A percentile compares a stretch with the other conserved stretches of the same genome.
Conservation (phyloP, 2,329 filamentous ascomycete genomes). For the Penicillium sp. region DNA sequence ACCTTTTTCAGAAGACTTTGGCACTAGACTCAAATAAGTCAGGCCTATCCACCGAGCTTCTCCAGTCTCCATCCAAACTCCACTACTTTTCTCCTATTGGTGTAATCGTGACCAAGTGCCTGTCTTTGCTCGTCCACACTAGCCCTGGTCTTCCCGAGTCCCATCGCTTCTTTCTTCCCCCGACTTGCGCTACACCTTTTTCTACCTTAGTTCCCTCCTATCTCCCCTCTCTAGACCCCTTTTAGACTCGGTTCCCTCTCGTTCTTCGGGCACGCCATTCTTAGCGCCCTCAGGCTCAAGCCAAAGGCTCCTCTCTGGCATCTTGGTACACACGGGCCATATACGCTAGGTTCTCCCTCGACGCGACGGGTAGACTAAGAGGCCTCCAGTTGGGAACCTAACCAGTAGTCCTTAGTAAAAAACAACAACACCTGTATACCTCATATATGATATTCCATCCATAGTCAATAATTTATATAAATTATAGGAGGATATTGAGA, state of each 20-base stretch:
- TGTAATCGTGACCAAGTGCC: not conserved
- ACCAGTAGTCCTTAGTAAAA: conserved; percentile 15
- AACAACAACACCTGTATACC: conserved; percentile 14
- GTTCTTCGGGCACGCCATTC: conserved; percentile 38
- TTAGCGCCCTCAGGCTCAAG: conserved; percentile 11
- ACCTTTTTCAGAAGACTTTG: conserved; percentile 13
- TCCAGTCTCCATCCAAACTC: conserved; percentile 5
- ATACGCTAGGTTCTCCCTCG: conserved; percentile 36
- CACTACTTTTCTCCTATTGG: conserved; percentile 4
- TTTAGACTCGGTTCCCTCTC: conserved; percentile 13
- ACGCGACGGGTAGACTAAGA: conserved; percentile 37
- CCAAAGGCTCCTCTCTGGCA: conserved; percentile 23
- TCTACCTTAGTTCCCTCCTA: conserved; percentile 31
- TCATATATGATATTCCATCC: not conserved
- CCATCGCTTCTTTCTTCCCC: conserved; percentile 33
- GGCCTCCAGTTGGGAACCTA: conserved; percentile 19
- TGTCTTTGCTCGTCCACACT: conserved; percentile 18
- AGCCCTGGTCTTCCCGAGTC: conserved; percentile 28
- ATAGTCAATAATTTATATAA: not conserved
- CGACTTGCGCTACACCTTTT: conserved; percentile 37
- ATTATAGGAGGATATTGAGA: conserved; percentile 7
- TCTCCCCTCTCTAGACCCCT: conserved; percentile 6
- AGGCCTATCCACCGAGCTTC: conserved; percentile 6
- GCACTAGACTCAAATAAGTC: conserved; percentile 5
- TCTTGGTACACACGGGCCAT: conserved; percentile 33